phyloP scores from a whole-genome alignment of 495 filamentous ascomycete genomes.

The Apiosordaria backusii region DNA sequence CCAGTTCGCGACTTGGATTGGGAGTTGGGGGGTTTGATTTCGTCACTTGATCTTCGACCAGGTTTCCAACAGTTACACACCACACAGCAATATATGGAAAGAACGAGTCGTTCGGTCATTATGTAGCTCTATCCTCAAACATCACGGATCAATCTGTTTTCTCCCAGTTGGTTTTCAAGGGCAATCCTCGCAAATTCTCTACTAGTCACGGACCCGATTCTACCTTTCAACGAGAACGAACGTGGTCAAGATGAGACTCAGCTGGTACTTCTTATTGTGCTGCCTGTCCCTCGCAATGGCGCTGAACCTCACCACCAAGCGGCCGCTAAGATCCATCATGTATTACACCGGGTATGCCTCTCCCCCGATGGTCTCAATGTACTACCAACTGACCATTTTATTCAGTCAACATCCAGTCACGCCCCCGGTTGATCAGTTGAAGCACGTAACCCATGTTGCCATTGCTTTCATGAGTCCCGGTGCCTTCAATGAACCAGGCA shows the following conservation, averaged over 20 bases:
- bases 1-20: background rate
- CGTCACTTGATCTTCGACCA: background rate
- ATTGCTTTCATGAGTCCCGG: constrained; percentile 63
- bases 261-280: constrained; percentile 14
- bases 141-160: no score
- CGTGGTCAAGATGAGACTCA: constrained; percentile 9
- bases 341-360: constrained; percentile 59
- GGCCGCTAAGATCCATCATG: constrained; percentile 48
- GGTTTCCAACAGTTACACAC: background rate
- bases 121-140: no score
- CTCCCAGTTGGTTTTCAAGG: no score
- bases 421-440: constrained; percentile 44
- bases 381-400: background rate
- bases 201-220: no score
- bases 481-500: constrained; percentile 54
- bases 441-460: constrained; percentile 59
- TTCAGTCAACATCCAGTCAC: constrained; percentile 53
- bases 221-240: background rate
- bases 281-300: constrained; percentile 22
- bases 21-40: background rate
- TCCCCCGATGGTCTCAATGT: background rate
- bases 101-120: no score
- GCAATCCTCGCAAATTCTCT: no score
- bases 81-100: background rate
- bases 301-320: constrained; percentile 17